These are phyloP conservation scores for Physcomitrium patens DNA, from an alignment of 225 moss, liverwort and hornwort genomes.

Conservation along the genomic window DNA sequence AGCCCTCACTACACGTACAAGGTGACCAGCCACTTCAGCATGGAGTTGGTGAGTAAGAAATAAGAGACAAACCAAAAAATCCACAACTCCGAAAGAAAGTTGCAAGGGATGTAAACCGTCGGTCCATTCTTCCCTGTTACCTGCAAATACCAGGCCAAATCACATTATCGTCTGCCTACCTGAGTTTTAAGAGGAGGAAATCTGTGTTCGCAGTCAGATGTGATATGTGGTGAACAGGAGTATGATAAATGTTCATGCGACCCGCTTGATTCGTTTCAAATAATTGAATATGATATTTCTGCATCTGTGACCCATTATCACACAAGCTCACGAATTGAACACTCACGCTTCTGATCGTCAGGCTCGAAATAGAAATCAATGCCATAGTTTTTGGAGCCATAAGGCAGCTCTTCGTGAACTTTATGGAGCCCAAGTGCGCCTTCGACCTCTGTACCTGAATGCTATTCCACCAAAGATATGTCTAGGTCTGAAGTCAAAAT, in stretches of 20 bases:
- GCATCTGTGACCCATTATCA: conserved; percentile 11
- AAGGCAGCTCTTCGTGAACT: conserved; percentile 79
- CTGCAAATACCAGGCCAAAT: conserved; percentile 51
- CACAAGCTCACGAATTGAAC: neutral
- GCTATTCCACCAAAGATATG: conserved; percentile 44
- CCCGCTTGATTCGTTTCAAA: conserved; percentile 8
- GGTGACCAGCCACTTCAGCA: conserved; percentile 3
- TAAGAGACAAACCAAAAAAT: conserved; percentile 69
- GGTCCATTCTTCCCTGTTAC: conserved; percentile 71
- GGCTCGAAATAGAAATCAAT: conserved; percentile 73
- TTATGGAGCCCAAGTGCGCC: conserved; percentile 67
- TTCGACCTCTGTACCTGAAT: conserved; percentile 70
- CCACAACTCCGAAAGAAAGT: conserved; percentile 82
- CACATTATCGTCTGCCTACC: conserved; percentile 9
- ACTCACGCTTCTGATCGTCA: conserved; percentile 41
- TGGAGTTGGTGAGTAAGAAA: neutral
- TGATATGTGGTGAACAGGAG: neutral
- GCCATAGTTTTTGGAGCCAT: conserved; percentile 64
- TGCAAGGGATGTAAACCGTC: conserved; percentile 85
- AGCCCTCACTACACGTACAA: neutral
- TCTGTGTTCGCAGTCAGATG: neutral
- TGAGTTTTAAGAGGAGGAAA: conserved; percentile 12
- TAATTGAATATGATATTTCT: neutral
- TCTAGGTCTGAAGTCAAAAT: conserved; percentile 11
- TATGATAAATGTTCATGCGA: neutral